phyloP scores from a whole-genome alignment of 148 eudicot species.

The Polygonum aviculare region DNA sequence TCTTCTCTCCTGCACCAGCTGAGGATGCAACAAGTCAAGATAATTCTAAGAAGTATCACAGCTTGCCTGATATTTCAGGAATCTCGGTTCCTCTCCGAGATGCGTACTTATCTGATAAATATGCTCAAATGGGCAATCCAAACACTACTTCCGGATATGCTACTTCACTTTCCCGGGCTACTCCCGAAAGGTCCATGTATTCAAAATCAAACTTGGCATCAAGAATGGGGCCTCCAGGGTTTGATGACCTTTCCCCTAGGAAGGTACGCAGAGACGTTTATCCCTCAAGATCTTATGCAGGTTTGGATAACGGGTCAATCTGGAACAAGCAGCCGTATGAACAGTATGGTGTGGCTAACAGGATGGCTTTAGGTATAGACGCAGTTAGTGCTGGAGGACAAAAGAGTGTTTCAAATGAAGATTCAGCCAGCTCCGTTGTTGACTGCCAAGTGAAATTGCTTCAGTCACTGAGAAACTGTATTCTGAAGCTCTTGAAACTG shows the following conservation, averaged over 20 bases:
- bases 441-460: constrained; percentile 66
- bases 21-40: constrained; percentile 23
- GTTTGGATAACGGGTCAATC: constrained; percentile 47
- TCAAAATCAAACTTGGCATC: constrained; percentile 30
- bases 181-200: constrained; percentile 29
- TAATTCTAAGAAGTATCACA: constrained; percentile 64
- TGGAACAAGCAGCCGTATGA: constrained; percentile 72
- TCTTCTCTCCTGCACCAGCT: constrained; percentile 25
- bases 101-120: constrained; percentile 28
- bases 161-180: constrained; percentile 28
- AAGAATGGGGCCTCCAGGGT: constrained; percentile 43
- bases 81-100: constrained; percentile 40
- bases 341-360: constrained; percentile 67
- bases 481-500: constrained; percentile 70
- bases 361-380: constrained; percentile 19
- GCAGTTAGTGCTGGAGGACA: constrained; percentile 11
- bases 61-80: constrained; percentile 85
- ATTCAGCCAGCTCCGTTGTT: constrained; percentile 27
- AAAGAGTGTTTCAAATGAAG: constrained; percentile 28
- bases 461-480: constrained; percentile 68
- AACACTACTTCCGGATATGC: constrained; percentile 27
- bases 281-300: constrained; percentile 33
- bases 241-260: constrained; percentile 51
- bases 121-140: constrained; percentile 32
- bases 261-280: constrained; percentile 38